These are phyloP conservation scores for Lenzites betulinus DNA, from an alignment of 768 basidiomycete genomes.

Conservation along the genomic window DNA sequence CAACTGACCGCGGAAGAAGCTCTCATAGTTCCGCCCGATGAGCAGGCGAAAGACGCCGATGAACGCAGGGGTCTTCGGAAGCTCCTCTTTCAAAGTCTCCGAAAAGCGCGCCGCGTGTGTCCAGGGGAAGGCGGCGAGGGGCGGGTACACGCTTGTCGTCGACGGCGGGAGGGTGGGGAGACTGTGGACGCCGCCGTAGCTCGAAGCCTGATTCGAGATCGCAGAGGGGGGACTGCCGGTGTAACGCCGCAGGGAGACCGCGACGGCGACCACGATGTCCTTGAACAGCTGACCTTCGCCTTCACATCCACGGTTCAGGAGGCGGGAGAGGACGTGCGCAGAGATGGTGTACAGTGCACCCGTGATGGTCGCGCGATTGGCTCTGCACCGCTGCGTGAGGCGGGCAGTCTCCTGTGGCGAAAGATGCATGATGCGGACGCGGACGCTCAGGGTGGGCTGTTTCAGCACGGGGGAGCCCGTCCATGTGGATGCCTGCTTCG, in stretches of 20 bases:
- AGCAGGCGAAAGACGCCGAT: slow-evolving; percentile 39
- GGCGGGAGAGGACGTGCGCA: slow-evolving; percentile 30
- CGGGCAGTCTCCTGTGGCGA: slow-evolving; percentile 23
- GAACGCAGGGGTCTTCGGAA: slow-evolving; percentile 23
- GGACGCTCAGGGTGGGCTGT: slow-evolving; percentile 22
- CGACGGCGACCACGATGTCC: slow-evolving; percentile 23
- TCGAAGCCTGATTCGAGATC: slow-evolving; percentile 40
- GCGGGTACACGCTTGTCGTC: neutral
- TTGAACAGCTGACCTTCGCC: neutral
- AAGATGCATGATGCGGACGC: slow-evolving; percentile 32
- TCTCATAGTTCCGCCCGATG: slow-evolving; percentile 32
- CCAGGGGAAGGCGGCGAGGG: slow-evolving; percentile 31
- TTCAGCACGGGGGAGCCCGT: slow-evolving; percentile 32
- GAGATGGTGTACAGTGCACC: slow-evolving; percentile 35
- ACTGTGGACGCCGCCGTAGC: slow-evolving; percentile 23
- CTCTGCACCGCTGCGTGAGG: slow-evolving; percentile 32
- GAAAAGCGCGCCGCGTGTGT: slow-evolving; percentile 33
- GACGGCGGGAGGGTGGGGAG: slow-evolving; percentile 6
- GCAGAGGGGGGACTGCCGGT: slow-evolving; percentile 30
- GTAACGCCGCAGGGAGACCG: slow-evolving; percentile 38
- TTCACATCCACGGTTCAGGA: slow-evolving; percentile 24
- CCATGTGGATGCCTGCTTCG: slow-evolving; percentile 30
- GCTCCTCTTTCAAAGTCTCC: slow-evolving; percentile 27
- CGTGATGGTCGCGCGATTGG: slow-evolving; percentile 37
- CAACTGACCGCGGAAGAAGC: slow-evolving; percentile 32